A percentile compares a stretch with the other conserved stretches of the same genome.
Evolutionary conservation across 2,329 filamentous ascomycete genomes (phyloP).

Genomic region (Hymenoscyphus fructigenus): DNA sequence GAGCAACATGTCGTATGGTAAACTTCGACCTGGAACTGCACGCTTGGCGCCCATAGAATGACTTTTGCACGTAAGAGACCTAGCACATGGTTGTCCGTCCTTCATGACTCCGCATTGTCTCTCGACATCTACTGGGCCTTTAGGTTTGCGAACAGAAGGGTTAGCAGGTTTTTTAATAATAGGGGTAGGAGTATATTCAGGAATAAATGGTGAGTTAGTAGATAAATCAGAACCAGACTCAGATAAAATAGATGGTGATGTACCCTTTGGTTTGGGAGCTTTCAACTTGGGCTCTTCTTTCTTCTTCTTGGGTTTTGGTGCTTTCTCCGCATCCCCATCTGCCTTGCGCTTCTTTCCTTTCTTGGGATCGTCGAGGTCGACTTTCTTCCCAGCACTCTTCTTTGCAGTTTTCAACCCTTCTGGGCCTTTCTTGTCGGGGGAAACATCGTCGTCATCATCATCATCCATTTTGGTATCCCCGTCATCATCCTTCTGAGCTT

Average conservation of each 20-base stretch:
- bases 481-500: conserved; percentile 35
- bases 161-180: conserved; percentile 14
- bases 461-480: conserved; percentile 40
- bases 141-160: background rate
- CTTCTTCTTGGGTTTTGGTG: conserved; percentile 87
- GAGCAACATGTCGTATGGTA: conserved; percentile 91
- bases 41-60: conserved; percentile 95
- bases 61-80: conserved; percentile 89
- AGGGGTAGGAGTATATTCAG: background rate
- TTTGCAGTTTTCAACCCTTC: conserved; percentile 46
- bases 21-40: conserved; percentile 78
- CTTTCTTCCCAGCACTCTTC: conserved; percentile 66
- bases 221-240: background rate
- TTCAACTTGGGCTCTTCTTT: conserved; percentile 89
- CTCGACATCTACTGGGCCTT: conserved; percentile 87
- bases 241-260: conserved; percentile 11
- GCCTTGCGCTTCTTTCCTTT: conserved; percentile 79
- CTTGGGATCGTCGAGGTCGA: conserved; percentile 54
- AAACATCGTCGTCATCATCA: conserved; percentile 40
- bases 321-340: conserved; percentile 75
- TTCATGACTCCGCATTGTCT: conserved; percentile 87
- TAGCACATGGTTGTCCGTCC: conserved; percentile 83
- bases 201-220: conserved; percentile 4
- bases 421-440: conserved; percentile 43
- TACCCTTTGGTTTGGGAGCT: conserved; percentile 78